Conservation (phyloP, 2,329 filamentous ascomycete genomes). For the Alternaria rosae region DNA sequence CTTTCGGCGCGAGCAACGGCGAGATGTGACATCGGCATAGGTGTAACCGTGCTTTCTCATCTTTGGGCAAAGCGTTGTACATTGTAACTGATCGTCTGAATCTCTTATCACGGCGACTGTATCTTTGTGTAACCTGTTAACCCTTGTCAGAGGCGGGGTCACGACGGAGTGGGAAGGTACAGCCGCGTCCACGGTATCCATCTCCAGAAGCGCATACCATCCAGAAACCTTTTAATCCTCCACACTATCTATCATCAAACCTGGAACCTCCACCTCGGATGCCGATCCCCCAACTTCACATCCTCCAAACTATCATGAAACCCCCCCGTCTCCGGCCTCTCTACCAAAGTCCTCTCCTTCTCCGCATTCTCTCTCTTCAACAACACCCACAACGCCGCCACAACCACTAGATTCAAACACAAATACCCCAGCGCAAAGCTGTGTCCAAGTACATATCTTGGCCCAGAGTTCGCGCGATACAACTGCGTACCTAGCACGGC, state of each 20-base stretch:
- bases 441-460: conserved; percentile 48
- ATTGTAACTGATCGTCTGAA: too few relatives aligned
- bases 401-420: conserved; percentile 42
- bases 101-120: too few relatives aligned
- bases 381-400: conserved; percentile 39
- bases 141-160: too few relatives aligned
- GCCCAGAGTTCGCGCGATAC: conserved; percentile 44
- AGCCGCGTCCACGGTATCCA: too few relatives aligned
- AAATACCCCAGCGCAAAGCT: conserved; percentile 47
- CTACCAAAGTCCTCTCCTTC: conserved; percentile 35
- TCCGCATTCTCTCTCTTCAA: conserved; percentile 42
- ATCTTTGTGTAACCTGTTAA: too few relatives aligned
- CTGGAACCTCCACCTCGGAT: conserved; percentile 49
- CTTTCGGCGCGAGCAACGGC: background rate
- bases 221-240: too few relatives aligned
- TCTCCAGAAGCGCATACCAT: too few relatives aligned
- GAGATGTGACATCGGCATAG: too few relatives aligned
- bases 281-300: conserved; percentile 40
- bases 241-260: background rate
- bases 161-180: too few relatives aligned
- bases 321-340: conserved; percentile 34
- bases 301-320: conserved; percentile 45
- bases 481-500: conserved; percentile 50
- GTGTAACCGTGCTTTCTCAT: too few relatives aligned
- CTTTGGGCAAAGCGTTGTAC: too few relatives aligned